Percentiles rank a stretch among this genome's conserved stretches.
phyloP scores from a whole-genome alignment of 208 protist genomes.

The Acanthamoeba quina region DNA sequence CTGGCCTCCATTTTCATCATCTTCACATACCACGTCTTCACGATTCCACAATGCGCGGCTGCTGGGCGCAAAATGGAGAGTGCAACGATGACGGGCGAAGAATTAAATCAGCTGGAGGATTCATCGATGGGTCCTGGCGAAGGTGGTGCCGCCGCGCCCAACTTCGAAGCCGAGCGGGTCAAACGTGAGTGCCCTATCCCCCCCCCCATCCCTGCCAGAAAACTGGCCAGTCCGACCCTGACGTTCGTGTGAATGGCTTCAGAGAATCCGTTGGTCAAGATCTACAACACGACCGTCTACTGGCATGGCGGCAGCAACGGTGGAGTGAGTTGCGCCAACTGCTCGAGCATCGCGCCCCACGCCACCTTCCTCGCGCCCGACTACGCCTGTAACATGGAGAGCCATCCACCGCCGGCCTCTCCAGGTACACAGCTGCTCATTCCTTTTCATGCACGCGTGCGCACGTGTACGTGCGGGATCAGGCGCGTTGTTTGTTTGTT shows the following conservation, averaged over 20 bases:
- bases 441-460: background rate
- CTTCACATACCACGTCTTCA: background rate
- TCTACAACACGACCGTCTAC: slow-evolving; percentile 30
- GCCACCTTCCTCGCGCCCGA: slow-evolving; percentile 19
- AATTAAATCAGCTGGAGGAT: background rate
- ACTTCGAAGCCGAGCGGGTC: background rate
- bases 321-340: background rate
- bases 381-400: slow-evolving; percentile 66
- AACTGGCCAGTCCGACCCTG: no score
- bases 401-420: background rate
- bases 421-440: background rate
- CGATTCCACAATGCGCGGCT: background rate
- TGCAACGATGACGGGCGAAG: background rate
- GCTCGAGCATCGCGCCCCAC: background rate
- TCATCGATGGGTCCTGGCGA: background rate
- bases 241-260: background rate
- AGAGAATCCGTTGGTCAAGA: slow-evolving; percentile 31
- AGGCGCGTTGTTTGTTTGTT: background rate
- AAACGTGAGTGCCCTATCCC: background rate
- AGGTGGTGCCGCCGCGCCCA: no score
- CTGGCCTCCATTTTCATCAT: background rate
- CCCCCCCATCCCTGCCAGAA: no score
- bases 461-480: background rate
- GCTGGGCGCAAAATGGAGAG: background rate
- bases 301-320: slow-evolving; percentile 50